Evolutionary conservation across 768 basidiomycete species (phyloP), one percentile per base, ranked within the genome.

Genomic region (Amanita exitialis): DNA sequence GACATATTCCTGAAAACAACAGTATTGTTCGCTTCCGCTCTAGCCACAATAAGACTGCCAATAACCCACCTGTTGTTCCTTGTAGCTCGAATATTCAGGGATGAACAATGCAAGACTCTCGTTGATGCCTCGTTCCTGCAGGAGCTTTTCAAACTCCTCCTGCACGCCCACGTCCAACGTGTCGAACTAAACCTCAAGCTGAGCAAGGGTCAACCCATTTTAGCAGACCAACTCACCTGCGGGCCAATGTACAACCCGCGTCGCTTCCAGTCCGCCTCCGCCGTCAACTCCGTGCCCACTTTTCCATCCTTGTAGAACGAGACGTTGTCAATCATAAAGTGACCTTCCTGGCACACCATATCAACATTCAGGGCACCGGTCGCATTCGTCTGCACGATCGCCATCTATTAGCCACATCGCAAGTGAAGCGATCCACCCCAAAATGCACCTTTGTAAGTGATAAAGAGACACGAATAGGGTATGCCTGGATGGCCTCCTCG

Each of bases 231-330:
- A 56, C 70, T 53, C 57, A 88, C 82, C 72, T 86, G 82, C 47
- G 94, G 95, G 1, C 95, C 95, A 62, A 95, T 82, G 74, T 96
- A 98, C 56, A 88, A 69, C 1, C 88, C 91, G 16, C 93, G 79
- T 43, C 94, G 81, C 64, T 86, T 87, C 91, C 90, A 97, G 69
- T 97, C 93, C 6, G 88, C 86, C 56, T 98, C 92, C 6, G 89
- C 83, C 10, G 82, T 89, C 58, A 89, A 66, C 6, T 86, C 86
- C 12, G 79, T 83, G 10, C 83, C 92, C 10, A 88, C 58, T 60
- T 79, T 75, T 27, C 73, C 69, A 57, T 92, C 88, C 1, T 72
- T 64, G 68, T 95, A 97, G 73, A 74, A 92, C 1, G 93, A 80
- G 55, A 94, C 79, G 66, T 90, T 95, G 65, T 96, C 93, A 47